Percentiles rank a stretch among this genome's conserved stretches.
These are phyloP conservation scores for Juncus inflexus DNA, from an alignment of 176 grass and related monocot species.

Conservation along the genomic window DNA sequence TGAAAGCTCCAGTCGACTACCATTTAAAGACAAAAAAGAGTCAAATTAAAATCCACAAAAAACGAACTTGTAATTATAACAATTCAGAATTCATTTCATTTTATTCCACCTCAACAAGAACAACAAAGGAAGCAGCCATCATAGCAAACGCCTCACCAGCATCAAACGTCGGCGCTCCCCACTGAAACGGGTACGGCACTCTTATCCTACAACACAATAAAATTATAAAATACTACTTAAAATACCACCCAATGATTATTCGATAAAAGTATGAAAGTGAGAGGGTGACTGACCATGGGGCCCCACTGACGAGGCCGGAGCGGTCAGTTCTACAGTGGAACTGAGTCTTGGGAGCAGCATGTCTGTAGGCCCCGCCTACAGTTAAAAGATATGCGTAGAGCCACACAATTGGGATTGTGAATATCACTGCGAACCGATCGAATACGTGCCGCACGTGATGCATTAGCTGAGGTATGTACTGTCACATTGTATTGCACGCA, in stretches of 20 bases:
- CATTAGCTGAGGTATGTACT: slow-evolving; percentile 72
- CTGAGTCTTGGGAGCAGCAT: slow-evolving; percentile 78
- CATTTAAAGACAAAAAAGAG: background rate
- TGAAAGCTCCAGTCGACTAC: slow-evolving; percentile 94
- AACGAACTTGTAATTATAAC: too few relatives aligned
- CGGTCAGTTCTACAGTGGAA: slow-evolving; percentile 95
- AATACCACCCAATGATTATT: too few relatives aligned
- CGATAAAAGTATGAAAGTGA: background rate
- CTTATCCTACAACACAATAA: slow-evolving; percentile 59
- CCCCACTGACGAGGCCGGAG: slow-evolving; percentile 75
- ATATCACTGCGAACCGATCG: slow-evolving; percentile 83
- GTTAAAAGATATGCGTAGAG: slow-evolving; percentile 96
- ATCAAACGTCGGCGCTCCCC: slow-evolving; percentile 94
- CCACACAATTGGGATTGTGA: slow-evolving; percentile 93
- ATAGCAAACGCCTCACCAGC: slow-evolving; percentile 98
- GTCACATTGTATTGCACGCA: background rate
- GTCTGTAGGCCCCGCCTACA: slow-evolving; percentile 88
- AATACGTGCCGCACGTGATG: slow-evolving; percentile 57
- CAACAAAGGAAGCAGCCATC: slow-evolving; percentile 98
- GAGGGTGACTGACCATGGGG: slow-evolving; percentile 59
- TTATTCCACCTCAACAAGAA: slow-evolving; percentile 70
- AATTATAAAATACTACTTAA: too few relatives aligned
- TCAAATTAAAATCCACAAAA: too few relatives aligned
- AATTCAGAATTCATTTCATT: background rate
- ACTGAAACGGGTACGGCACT: slow-evolving; percentile 97